Percentiles rank a stretch among this genome's conserved stretches.
phyloP scores from a whole-genome alignment of 805 yeast genomes.

The Monosporozyma aquatica region DNA sequence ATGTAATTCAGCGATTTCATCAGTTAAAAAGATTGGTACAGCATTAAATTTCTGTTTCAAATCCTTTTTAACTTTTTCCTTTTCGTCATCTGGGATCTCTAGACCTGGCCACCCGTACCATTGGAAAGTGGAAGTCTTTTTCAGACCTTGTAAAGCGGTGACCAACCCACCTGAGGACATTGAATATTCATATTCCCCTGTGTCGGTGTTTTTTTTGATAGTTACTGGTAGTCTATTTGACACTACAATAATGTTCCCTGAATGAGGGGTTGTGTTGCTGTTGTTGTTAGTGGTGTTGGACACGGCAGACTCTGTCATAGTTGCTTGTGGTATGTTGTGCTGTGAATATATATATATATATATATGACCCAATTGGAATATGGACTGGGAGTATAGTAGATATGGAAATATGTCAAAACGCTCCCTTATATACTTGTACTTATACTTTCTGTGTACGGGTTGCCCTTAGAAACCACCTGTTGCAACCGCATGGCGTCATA shows the following conservation, averaged over 20 bases:
- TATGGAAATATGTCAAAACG: too few relatives aligned
- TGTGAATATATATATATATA: background rate
- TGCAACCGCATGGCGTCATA: too few relatives aligned
- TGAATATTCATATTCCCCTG: constrained; percentile 63
- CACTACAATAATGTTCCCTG: constrained; percentile 80
- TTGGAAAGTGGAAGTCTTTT: constrained; percentile 72
- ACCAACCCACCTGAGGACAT: constrained; percentile 98
- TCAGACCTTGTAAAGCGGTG: constrained; percentile 87
- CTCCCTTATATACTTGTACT: too few relatives aligned
- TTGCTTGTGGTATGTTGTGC: background rate
- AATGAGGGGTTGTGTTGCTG: background rate
- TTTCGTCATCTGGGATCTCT: constrained; percentile 73
- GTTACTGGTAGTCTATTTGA: constrained; percentile 95
- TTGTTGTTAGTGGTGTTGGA: background rate
- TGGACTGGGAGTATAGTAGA: too few relatives aligned
- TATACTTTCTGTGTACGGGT: too few relatives aligned
- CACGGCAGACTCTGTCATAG: background rate
- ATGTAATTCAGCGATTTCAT: constrained; percentile 88
- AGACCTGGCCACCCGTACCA: constrained; percentile 99
- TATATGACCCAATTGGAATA: too few relatives aligned
- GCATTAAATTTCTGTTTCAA: constrained; percentile 74
- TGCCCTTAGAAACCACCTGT: too few relatives aligned
- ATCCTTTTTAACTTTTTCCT: constrained; percentile 57
- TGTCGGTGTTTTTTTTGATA: constrained; percentile 48
- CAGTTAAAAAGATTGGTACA: constrained; percentile 79